These are phyloP conservation scores for Ochromonas danica DNA, from an alignment of 108 stramenopile species.

Conservation along the genomic window DNA sequence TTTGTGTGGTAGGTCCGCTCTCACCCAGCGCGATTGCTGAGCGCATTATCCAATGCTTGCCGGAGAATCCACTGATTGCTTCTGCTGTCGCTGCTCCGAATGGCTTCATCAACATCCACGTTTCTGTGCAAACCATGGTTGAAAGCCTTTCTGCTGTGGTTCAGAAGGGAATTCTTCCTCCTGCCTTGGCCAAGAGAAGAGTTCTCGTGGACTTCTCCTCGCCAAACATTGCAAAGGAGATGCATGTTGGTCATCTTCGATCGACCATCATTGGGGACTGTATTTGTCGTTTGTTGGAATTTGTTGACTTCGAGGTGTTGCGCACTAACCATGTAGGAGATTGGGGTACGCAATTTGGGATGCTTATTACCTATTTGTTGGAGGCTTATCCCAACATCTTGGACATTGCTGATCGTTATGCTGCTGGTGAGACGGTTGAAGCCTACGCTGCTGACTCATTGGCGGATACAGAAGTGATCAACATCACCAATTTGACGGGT, in stretches of 20 bases:
- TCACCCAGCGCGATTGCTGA: constrained; percentile 74
- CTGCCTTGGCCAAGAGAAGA: constrained; percentile 38
- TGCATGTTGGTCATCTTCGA: constrained; percentile 99
- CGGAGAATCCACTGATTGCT: constrained; percentile 60
- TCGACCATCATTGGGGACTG: constrained; percentile 97
- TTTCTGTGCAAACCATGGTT: constrained; percentile 70
- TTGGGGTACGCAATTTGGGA: constrained; percentile 99
- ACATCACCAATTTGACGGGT: constrained; percentile 87
- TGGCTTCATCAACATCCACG: constrained; percentile 74
- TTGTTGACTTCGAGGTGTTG: constrained; percentile 74
- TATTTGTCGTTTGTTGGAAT: constrained; percentile 91
- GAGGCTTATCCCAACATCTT: constrained; percentile 88
- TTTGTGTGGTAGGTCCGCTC: too few species aligned
- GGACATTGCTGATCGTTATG: constrained; percentile 56
- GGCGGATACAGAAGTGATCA: constrained; percentile 63
- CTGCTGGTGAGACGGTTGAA: too few species aligned
- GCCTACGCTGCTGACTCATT: too few species aligned
- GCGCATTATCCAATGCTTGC: constrained; percentile 65
- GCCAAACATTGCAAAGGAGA: constrained; percentile 99
- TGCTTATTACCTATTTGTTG: constrained; percentile 96
- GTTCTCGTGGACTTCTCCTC: constrained; percentile 96
- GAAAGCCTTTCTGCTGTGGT: constrained; percentile 52
- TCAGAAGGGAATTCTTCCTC: constrained; percentile 55
- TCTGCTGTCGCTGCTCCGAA: constrained; percentile 66
- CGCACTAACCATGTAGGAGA: constrained; percentile 98